phyloP scores from a whole-genome alignment of 768 basidiomycete genomes.

The Suillus discolor region DNA sequence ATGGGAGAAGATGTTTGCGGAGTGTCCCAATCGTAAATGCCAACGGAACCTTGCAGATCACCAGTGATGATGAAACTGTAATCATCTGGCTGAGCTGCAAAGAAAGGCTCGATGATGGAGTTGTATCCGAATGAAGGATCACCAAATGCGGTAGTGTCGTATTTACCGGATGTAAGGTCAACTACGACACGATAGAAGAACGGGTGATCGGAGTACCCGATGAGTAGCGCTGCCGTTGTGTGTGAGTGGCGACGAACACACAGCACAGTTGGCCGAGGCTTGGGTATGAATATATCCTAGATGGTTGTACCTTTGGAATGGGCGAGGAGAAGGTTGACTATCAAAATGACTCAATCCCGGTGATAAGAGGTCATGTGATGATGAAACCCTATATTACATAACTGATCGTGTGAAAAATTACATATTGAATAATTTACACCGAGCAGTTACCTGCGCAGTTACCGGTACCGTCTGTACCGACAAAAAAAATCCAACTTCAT shows the following conservation, averaged over 20 bases:
- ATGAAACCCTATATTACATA: neutral
- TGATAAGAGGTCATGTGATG: neutral
- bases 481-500: neutral
- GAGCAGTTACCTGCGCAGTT: neutral
- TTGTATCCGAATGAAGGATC: conserved; percentile 53
- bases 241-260: too few species aligned
- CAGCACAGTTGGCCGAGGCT: too few species aligned
- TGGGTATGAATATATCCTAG: too few species aligned
- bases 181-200: too few species aligned
- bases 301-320: too few species aligned
- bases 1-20: conserved; percentile 16
- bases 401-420: too few species aligned
- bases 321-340: conserved; percentile 7
- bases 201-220: too few species aligned
- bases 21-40: conserved; percentile 56
- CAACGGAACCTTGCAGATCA: conserved; percentile 65
- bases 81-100: conserved; percentile 42
- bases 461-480: too few species aligned
- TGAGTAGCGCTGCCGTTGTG: too few species aligned
- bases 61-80: conserved; percentile 61
- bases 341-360: neutral
- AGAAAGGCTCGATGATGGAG: conserved; percentile 48
- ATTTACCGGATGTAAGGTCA: too few species aligned
- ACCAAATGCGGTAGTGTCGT: conserved; percentile 54
- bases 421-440: neutral